phyloP scores from a whole-genome alignment of 495 filamentous ascomycete genomes.

The Penicillium bialowiezense region DNA sequence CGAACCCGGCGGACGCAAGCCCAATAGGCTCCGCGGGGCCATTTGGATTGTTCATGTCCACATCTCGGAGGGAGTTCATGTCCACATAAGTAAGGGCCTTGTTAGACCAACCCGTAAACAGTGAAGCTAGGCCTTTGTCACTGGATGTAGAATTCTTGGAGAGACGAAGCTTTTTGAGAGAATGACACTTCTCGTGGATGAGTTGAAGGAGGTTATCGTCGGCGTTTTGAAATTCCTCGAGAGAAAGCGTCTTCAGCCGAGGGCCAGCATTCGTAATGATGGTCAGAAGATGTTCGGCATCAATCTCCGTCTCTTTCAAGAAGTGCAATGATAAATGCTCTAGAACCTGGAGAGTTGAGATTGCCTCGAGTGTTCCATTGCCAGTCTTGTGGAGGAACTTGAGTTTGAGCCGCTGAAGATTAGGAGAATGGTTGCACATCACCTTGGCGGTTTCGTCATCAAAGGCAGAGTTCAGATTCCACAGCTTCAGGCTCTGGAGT shows the following conservation, averaged over 20 bases:
- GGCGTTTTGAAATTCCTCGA: slow-evolving; percentile 55
- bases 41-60: slow-evolving; percentile 66
- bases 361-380: slow-evolving; percentile 43
- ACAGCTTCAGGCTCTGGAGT: slow-evolving; percentile 66
- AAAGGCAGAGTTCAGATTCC: slow-evolving; percentile 66
- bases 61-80: slow-evolving; percentile 67
- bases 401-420: slow-evolving; percentile 71
- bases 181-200: slow-evolving; percentile 63
- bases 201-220: slow-evolving; percentile 61
- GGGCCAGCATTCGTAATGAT: slow-evolving; percentile 58
- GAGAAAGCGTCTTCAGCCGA: slow-evolving; percentile 66
- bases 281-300: slow-evolving; percentile 54
- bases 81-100: slow-evolving; percentile 64
- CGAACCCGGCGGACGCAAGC: slow-evolving; percentile 69
- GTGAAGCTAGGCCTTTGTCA: slow-evolving; percentile 61
- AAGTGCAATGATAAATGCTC: slow-evolving; percentile 71
- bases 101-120: slow-evolving; percentile 79
- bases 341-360: slow-evolving; percentile 57
- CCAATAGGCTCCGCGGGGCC: slow-evolving; percentile 58
- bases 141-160: slow-evolving; percentile 70
- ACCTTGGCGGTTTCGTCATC: slow-evolving; percentile 62
- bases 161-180: slow-evolving; percentile 73
- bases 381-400: slow-evolving; percentile 53
- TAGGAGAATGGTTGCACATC: slow-evolving; percentile 57
- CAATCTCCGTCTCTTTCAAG: slow-evolving; percentile 50